phyloP scores from a whole-genome alignment of 2,329 filamentous ascomycete genomes.

The Sporothrix pallida region DNA sequence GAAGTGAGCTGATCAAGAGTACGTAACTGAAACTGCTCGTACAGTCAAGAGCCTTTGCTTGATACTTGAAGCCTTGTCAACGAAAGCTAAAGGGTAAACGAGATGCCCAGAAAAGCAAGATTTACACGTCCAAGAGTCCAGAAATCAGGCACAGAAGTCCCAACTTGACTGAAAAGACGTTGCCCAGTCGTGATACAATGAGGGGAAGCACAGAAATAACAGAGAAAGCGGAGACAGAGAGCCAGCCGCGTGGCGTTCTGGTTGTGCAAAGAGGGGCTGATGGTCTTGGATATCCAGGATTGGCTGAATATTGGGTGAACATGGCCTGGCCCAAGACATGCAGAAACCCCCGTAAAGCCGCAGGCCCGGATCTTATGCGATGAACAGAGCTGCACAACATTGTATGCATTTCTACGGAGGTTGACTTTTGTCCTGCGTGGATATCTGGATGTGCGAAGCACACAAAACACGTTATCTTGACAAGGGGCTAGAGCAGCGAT shows the following conservation, averaged over 20 bases:
- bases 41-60: background rate
- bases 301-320: background rate
- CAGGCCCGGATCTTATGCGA: too few relatives aligned
- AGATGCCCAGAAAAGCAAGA: background rate
- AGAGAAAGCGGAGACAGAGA: background rate
- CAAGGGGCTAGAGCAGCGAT: background rate
- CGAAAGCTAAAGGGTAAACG: background rate
- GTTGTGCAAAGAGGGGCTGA: background rate
- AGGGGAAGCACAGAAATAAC: background rate
- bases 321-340: slow-evolving; percentile 21
- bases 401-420: background rate
- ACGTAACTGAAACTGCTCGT: background rate
- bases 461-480: background rate
- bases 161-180: background rate
- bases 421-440: too few relatives aligned
- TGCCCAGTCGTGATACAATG: background rate
- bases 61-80: background rate
- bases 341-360: slow-evolving; percentile 8
- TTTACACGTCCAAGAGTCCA: background rate
- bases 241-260: background rate
- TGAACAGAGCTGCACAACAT: background rate
- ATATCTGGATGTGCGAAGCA: too few relatives aligned
- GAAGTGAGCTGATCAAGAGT: background rate
- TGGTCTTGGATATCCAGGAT: background rate
- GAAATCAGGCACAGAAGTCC: background rate